These are phyloP conservation scores for Tricharina praecox DNA, from an alignment of 495 filamentous ascomycete genomes.

Conservation along the genomic window DNA sequence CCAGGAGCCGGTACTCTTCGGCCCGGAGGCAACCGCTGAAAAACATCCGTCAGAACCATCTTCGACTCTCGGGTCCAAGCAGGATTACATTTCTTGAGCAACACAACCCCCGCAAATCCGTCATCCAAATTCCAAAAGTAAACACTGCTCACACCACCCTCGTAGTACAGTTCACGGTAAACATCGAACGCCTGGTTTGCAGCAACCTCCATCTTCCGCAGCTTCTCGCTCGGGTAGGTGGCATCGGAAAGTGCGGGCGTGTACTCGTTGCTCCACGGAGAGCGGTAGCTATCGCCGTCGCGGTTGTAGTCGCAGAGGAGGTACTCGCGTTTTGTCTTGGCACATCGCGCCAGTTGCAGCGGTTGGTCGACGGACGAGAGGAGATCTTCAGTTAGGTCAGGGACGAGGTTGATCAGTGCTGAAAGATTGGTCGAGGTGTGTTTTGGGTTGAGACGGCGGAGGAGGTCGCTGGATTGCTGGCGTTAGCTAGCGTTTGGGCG, in stretches of 20 bases:
- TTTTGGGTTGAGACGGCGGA: conserved; percentile 90
- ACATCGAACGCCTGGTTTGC: conserved; percentile 95
- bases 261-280: conserved; percentile 96
- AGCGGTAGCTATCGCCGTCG: conserved; percentile 91
- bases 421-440: conserved; percentile 71
- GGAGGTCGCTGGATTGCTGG: conserved; percentile 57
- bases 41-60: background rate
- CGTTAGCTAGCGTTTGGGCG: conserved; percentile 6
- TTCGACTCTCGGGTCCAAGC: background rate
- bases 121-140: conserved; percentile 99
- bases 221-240: conserved; percentile 64
- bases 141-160: conserved; percentile 83
- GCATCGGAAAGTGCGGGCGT: conserved; percentile 61
- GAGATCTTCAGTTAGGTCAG: conserved; percentile 89
- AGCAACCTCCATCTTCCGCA: conserved; percentile 79
- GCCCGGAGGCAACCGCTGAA: conserved; percentile 44
- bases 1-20: conserved; percentile 70
- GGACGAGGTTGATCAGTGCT: conserved; percentile 67
- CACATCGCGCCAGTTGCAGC: conserved; percentile 67
- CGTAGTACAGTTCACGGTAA: conserved; percentile 94
- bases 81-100: conserved; percentile 72
- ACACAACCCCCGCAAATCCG: conserved; percentile 87
- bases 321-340: conserved; percentile 81
- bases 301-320: conserved; percentile 99
- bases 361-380: conserved; percentile 95